A percentile compares a stretch with the other conserved stretches of the same genome.
These are phyloP conservation scores for Gorgonomyces haynaldii DNA, from an alignment of 192 early-diverging fungal species.

Conservation along the genomic window DNA sequence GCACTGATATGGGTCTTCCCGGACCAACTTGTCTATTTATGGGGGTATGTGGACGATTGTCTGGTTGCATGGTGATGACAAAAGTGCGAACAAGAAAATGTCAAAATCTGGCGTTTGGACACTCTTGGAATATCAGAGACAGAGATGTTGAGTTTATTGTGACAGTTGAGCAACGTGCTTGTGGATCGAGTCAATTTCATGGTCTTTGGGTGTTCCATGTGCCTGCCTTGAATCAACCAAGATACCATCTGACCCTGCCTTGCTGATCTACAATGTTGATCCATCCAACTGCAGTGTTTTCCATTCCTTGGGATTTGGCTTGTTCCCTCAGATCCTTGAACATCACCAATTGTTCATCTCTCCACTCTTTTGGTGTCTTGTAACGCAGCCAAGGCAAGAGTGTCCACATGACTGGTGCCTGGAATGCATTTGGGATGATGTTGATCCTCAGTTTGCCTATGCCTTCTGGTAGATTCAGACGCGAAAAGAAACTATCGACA, in stretches of 20 bases:
- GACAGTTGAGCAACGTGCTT: too few species aligned
- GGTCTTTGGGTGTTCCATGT: slow-evolving; percentile 35
- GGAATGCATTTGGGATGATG: slow-evolving; percentile 22
- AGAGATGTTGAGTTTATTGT: too few species aligned
- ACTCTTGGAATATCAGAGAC: slow-evolving; percentile 5
- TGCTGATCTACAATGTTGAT: slow-evolving; percentile 30
- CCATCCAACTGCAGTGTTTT: slow-evolving; percentile 35
- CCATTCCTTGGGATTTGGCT: slow-evolving; percentile 22
- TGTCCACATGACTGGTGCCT: slow-evolving; percentile 20
- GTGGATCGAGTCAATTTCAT: too few species aligned
- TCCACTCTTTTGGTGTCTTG: slow-evolving; percentile 3
- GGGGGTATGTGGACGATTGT: too few species aligned
- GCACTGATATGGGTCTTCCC: too few species aligned
- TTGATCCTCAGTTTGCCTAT: slow-evolving; percentile 10
- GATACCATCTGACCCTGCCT: slow-evolving; percentile 32
- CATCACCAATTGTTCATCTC: slow-evolving; percentile 13
- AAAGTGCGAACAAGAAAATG: too few species aligned
- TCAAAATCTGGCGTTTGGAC: slow-evolving; percentile 4
- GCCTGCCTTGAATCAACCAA: slow-evolving; percentile 25
- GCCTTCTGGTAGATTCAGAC: too few species aligned
- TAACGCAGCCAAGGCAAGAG: slow-evolving; percentile 19
- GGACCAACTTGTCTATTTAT: too few species aligned
- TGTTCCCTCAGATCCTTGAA: slow-evolving; percentile 18
- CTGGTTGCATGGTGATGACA: too few species aligned
- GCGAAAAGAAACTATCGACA: too few species aligned